phyloP scores from a whole-genome alignment of 2,329 filamentous ascomycete genomes.

The Bipolaris cookei region DNA sequence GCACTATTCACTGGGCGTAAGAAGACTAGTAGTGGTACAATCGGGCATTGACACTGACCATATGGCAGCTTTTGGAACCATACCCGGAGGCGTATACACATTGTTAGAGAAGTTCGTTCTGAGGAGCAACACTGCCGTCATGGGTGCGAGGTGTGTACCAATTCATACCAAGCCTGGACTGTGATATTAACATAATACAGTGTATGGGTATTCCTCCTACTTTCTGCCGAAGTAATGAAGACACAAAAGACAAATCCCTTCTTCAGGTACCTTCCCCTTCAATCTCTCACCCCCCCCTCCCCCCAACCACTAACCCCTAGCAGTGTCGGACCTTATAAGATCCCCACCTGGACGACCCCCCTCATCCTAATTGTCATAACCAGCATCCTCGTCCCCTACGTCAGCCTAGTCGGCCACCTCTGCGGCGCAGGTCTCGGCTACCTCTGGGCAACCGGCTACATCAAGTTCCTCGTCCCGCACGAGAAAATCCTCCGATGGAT shows the following conservation, averaged over 20 bases:
- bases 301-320: slow-evolving; percentile 11
- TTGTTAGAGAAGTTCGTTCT: slow-evolving; percentile 77
- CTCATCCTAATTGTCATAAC: slow-evolving; percentile 77
- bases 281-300: slow-evolving; percentile 31
- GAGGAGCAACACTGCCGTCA: slow-evolving; percentile 71
- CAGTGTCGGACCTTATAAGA: slow-evolving; percentile 67
- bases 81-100: slow-evolving; percentile 83
- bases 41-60: slow-evolving; percentile 56
- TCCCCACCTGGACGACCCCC: slow-evolving; percentile 92
- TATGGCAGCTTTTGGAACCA: slow-evolving; percentile 52
- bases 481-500: slow-evolving; percentile 88
- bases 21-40: slow-evolving; percentile 43
- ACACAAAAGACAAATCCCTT: slow-evolving; percentile 82
- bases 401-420: slow-evolving; percentile 84
- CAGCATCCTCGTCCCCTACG: slow-evolving; percentile 77
- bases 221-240: slow-evolving; percentile 84
- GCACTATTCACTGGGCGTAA: slow-evolving; percentile 89
- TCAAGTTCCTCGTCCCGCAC: slow-evolving; percentile 87
- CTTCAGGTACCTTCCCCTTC: slow-evolving; percentile 61
- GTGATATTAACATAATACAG: slow-evolving; percentile 55
- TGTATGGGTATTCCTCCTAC: slow-evolving; percentile 89
- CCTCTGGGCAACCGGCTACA: slow-evolving; percentile 83
- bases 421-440: slow-evolving; percentile 87
- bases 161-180: accelerated
- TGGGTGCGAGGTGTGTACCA: slow-evolving; percentile 76